Percentiles rank a stretch among this genome's conserved stretches.
phyloP scores from a whole-genome alignment of 1,284 basidiomycete species.

The Papiliotrema terrestris region DNA sequence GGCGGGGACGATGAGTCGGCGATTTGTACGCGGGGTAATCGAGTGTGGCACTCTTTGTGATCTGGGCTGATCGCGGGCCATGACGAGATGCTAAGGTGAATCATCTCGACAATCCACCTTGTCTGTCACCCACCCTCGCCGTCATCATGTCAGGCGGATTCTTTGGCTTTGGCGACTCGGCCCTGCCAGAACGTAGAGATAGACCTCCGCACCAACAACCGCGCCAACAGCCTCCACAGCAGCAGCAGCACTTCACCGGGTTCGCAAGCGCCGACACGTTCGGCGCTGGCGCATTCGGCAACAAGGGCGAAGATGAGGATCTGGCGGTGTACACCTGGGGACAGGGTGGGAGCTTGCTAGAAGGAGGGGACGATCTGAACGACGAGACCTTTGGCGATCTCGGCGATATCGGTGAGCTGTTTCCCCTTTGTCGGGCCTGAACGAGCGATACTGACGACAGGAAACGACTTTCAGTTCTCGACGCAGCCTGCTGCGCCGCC shows the following conservation, averaged over 20 bases:
- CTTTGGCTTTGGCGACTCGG: slow-evolving; percentile 47
- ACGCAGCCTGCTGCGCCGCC: slow-evolving; percentile 19
- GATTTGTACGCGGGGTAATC: no score
- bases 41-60: no score
- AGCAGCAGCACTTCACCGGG: slow-evolving; percentile 7
- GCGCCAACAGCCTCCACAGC: background rate
- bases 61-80: no score
- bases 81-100: no score
- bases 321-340: slow-evolving; percentile 55
- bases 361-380: slow-evolving; percentile 85
- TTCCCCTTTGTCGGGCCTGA: background rate
- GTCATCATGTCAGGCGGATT: slow-evolving; percentile 44
- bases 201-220: background rate
- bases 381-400: slow-evolving; percentile 89
- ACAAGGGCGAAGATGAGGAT: slow-evolving; percentile 59
- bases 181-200: slow-evolving; percentile 34
- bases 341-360: slow-evolving; percentile 78
- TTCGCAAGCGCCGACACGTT: slow-evolving; percentile 25
- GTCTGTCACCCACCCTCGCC: no score
- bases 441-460: slow-evolving; percentile 51
- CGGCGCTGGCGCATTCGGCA: slow-evolving; percentile 47
- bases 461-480: slow-evolving; percentile 89
- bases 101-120: no score
- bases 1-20: no score
- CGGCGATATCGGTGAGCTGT: slow-evolving; percentile 62